Evolutionary conservation across 1,139 yeast genomes (phyloP).

Genomic region (Kodamaea arcana): DNA sequence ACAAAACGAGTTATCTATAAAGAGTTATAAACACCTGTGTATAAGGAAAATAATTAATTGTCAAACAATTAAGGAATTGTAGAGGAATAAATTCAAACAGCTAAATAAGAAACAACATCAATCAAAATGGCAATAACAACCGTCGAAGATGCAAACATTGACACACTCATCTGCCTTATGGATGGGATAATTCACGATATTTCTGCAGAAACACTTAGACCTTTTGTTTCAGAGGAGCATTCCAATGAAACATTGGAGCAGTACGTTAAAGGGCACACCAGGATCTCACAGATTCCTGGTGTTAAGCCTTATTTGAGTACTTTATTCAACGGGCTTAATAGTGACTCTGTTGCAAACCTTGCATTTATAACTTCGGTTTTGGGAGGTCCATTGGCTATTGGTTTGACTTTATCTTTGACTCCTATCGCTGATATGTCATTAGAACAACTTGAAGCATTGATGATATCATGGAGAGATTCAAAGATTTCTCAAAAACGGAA

Average conservation of each 20-base stretch:
- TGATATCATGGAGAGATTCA: conserved; percentile 38
- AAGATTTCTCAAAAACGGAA: conserved; percentile 27
- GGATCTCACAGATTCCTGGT: conserved; percentile 31
- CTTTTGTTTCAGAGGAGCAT: conserved; percentile 24
- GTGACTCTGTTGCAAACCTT: conserved; percentile 21
- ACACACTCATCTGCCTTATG: conserved; percentile 23
- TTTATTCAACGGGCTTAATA: conserved; percentile 1
- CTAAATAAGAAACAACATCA: too few species aligned
- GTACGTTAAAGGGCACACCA: conserved; percentile 24
- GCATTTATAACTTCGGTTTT: conserved; percentile 24
- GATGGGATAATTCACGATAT: conserved; percentile 38
- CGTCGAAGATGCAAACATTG: conserved; percentile 25
- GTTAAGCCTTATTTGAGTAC: conserved; percentile 19
- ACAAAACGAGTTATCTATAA: too few species aligned
- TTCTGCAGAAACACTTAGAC: conserved; percentile 23
- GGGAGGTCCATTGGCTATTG: conserved; percentile 33
- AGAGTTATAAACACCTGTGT: too few species aligned
- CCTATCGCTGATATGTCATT: conserved; percentile 35
- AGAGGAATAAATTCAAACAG: background rate
- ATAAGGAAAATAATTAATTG: too few species aligned
- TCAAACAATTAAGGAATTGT: too few species aligned
- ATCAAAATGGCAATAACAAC: conserved; percentile 6
- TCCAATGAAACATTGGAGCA: conserved; percentile 30
- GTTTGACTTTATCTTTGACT: conserved; percentile 32
- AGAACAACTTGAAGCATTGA: conserved; percentile 25